Base-by-base conservation (phyloP, 108 stramenopile species). In the Ochromonas danica region DNA sequence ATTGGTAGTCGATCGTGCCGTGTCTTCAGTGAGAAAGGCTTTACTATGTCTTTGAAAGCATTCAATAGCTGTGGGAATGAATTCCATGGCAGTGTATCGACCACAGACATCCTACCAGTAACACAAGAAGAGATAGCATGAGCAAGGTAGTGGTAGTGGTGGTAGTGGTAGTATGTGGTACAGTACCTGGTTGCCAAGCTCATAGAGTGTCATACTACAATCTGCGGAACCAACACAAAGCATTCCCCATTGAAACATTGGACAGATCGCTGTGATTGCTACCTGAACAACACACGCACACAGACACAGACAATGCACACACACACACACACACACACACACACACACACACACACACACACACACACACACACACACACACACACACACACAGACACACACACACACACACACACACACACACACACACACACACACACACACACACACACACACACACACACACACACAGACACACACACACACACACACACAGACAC, bases 161-260 rank as follows among this genome's bases (percentile, higher is more conserved):
- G 45, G 22, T 51, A 51, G 22, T 14, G 45, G 45, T 14, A 22
- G 22, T 22, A 51, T 22, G 22, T 14, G 6, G 22, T 14, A 51
- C 45, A 14, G 6, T 51, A 51, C 45, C 45, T 75, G 72, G 3
- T 6, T 75, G 27, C 40, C 43, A 6, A 75, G 51, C 40, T 75
- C 72, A 36, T 75, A 75, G 40, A 75, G 3, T 3, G 72, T 60
- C 28, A 75, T 6, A 33, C 31, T 31, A 33, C 72, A 75, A 36
- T 75, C 72, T 10, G 45, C 72, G 3, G 72, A 75, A 14, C 72
- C 51, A 27, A 75, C 40, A 25, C 72, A 75, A 3, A 75, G 28
- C 43, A 57, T 6, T 31, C 72, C 72, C 43, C n/a, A 75, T 3
- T 75, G n/a, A 10, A 60, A 27, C 72, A 75, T 27, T 27, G 51